Conservation (phyloP, 352 stramenopile species). For the Achlya hypogyna region DNA sequence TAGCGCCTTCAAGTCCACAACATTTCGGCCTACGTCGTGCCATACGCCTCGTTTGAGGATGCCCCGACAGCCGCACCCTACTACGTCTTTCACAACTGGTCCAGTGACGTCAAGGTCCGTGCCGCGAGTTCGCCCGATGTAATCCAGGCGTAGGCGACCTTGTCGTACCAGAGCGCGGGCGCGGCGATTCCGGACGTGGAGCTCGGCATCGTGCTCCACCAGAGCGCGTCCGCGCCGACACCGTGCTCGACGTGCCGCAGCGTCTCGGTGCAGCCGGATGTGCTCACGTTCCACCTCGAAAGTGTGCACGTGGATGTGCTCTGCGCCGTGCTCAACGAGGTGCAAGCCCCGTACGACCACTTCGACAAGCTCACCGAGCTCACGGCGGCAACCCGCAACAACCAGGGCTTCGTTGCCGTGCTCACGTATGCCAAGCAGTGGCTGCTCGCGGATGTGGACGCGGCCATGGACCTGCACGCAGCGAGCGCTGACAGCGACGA, state of each 20-base stretch:
- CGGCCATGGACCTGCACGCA: constrained; percentile 22
- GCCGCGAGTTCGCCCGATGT: neutral
- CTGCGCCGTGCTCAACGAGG: constrained; percentile 78
- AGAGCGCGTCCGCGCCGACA: neutral
- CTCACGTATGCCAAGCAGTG: constrained; percentile 81
- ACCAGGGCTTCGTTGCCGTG: constrained; percentile 75
- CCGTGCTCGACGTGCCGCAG: neutral
- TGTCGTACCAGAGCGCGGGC: constrained; percentile 73
- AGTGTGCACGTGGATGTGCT: constrained; percentile 74
- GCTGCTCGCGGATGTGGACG: constrained; percentile 62
- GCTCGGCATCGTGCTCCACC: constrained; percentile 33
- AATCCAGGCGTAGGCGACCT: constrained; percentile 24
- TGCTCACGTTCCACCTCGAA: constrained; percentile 45
- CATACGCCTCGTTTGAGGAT: constrained; percentile 30
- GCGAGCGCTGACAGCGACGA: constrained; percentile 39
- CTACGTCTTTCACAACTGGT: constrained; percentile 84
- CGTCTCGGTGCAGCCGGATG: constrained; percentile 2
- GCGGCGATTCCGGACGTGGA: constrained; percentile 75
- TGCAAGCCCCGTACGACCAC: constrained; percentile 80
- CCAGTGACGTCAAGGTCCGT: constrained; percentile 60
- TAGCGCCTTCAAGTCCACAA: constrained; percentile 56
- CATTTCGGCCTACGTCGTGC: constrained; percentile 56
- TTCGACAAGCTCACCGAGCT: constrained; percentile 62
- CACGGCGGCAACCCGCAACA: constrained; percentile 44
- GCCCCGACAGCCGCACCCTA: constrained; percentile 22